Evolutionary conservation across 2,329 filamentous ascomycete genomes (phyloP).

Genomic region (Aspergillus tamarii): DNA sequence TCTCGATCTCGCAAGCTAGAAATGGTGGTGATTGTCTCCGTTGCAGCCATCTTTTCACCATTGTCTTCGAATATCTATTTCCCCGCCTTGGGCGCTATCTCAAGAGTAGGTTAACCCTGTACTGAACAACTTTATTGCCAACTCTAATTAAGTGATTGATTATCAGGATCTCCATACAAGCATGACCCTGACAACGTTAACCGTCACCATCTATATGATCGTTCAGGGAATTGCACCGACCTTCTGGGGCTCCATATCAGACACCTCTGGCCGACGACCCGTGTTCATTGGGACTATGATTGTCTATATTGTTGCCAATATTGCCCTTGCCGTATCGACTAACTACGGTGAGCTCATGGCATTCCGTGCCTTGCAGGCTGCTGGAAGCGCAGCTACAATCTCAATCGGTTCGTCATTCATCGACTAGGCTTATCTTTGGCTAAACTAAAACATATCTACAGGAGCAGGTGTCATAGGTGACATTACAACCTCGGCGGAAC

Average conservation of each 20-base stretch:
- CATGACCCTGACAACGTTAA: constrained; percentile 35
- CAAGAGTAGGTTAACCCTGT: constrained; percentile 5
- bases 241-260: constrained; percentile 54
- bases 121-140: background rate
- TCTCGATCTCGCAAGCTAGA: background rate
- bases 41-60: constrained; percentile 38
- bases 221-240: constrained; percentile 55
- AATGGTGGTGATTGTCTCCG: background rate
- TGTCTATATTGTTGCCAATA: constrained; percentile 53
- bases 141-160: background rate
- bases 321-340: constrained; percentile 42
- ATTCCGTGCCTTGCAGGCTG: constrained; percentile 12
- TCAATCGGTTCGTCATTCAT: constrained; percentile 26
- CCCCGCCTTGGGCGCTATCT: constrained; percentile 40
- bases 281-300: constrained; percentile 51
- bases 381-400: constrained; percentile 11
- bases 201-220: constrained; percentile 51
- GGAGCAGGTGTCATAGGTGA: constrained; percentile 45
- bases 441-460: background rate
- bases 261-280: constrained; percentile 50
- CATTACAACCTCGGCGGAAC: constrained; percentile 40
- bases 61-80: constrained; percentile 53
- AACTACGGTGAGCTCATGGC: constrained; percentile 12
- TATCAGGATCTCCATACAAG: constrained; percentile 29
- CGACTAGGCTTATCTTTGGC: too few species aligned